These are phyloP conservation scores for Clavariopsis aquatica DNA, from an alignment of 495 filamentous ascomycete species.

Conservation along the genomic window DNA sequence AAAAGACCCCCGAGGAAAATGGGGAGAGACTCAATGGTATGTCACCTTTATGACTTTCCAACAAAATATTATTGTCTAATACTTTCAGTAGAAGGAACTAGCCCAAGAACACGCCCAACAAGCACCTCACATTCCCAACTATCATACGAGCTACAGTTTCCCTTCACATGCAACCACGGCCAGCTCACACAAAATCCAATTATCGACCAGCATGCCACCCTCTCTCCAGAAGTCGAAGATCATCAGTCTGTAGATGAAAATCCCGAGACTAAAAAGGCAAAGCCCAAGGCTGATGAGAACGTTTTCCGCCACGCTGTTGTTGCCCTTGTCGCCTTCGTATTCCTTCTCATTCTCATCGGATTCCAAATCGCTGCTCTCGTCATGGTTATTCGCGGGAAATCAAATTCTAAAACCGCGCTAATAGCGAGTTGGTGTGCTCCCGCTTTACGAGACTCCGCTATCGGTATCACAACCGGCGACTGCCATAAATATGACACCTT, in stretches of 20 bases:
- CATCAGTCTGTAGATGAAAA: no score
- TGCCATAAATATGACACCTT: slow-evolving; percentile 7
- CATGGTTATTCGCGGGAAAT: not conserved
- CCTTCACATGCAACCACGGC: not conserved
- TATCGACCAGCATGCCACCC: no score
- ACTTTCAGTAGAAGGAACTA: not conserved
- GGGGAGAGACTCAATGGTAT: no score
- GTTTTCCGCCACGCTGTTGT: slow-evolving; percentile 4
- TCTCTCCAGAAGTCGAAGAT: no score
- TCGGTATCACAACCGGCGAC: slow-evolving; percentile 5
- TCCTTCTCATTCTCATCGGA: not conserved
- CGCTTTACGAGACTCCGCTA: slow-evolving; percentile 10
- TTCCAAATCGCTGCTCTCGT: slow-evolving; percentile 5
- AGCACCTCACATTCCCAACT: not conserved
- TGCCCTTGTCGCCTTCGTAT: slow-evolving; percentile 10
- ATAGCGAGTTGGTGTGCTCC: slow-evolving; percentile 10
- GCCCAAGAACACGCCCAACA: not conserved
- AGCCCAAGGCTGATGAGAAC: no score
- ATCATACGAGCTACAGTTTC: not conserved
- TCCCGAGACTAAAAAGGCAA: no score
- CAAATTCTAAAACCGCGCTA: not conserved
- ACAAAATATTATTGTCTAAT: no score
- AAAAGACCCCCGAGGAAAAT: no score
- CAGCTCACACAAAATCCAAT: not conserved
- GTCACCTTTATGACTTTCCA: no score